phyloP scores from a whole-genome alignment of 257 asterid genomes.

The Solanum raphanifolium region DNA sequence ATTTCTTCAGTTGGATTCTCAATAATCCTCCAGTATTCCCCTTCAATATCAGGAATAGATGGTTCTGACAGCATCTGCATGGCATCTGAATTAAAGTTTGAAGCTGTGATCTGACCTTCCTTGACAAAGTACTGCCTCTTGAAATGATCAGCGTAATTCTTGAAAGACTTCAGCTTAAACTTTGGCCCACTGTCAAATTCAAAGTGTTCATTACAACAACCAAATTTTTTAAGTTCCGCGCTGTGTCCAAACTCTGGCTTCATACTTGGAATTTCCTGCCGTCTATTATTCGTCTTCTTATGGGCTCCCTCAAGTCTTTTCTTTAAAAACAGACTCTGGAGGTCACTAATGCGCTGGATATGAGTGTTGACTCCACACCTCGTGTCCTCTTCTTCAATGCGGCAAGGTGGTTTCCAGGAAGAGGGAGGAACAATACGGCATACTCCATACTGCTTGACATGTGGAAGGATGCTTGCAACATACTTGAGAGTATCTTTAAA shows the following conservation, averaged over 20 bases:
- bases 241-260: constrained; percentile 7
- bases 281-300: constrained; percentile 19
- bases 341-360: constrained; percentile 39
- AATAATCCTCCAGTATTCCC: constrained; percentile 82
- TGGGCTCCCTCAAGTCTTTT: constrained; percentile 23
- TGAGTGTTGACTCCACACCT: constrained; percentile 47
- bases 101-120: constrained; percentile 11
- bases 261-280: constrained; percentile 13
- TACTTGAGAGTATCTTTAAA: constrained; percentile 64
- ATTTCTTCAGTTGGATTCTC: constrained; percentile 64
- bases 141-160: constrained; percentile 63
- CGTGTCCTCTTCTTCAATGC: constrained; percentile 23
- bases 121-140: constrained; percentile 51
- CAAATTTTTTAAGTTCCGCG: constrained; percentile 18
- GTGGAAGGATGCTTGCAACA: constrained; percentile 48
- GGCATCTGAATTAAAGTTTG: not conserved
- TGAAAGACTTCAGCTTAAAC: constrained; percentile 46
- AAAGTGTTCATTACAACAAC: constrained; percentile 7
- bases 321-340: constrained; percentile 19
- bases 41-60: constrained; percentile 46
- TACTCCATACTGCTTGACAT: constrained; percentile 58
- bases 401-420: constrained; percentile 61
- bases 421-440: constrained; percentile 94
- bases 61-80: constrained; percentile 23
- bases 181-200: constrained; percentile 46